Base-by-base conservation (phyloP, 2,329 filamentous ascomycete species). In the Cordyceps militaris region DNA sequence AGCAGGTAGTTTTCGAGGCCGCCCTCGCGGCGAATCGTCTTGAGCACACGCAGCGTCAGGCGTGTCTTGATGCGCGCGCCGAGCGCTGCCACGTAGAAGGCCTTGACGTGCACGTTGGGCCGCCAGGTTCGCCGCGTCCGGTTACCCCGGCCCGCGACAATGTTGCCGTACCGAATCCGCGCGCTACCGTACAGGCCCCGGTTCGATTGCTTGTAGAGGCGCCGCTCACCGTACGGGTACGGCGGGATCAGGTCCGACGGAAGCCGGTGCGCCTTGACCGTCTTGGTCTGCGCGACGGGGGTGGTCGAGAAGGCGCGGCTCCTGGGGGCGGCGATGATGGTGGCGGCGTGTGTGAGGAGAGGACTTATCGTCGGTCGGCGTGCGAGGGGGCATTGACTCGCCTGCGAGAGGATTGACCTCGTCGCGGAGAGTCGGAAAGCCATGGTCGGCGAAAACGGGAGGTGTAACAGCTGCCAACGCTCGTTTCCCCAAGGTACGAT, bases 1-100 rank as follows among this genome's bases (percentile, higher is more conserved):
- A 96, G 78, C 47, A 99, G 78, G 74, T 99, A 99, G 67, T 91
- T 85, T 72, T 99, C 94, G 62, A 99, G 79, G 8, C 94, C 91
- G 60, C 93, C 93, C 61, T 87, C 84, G 70, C 91, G 93, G 69
- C 90, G 85, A 68, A 97, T 89, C 36, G 85, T 86, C 68, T 83
- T 79, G 65, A 88, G 77, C 26, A 91, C 88, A 58, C 83, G 80
- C 42, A 87, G 79, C 7, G 86, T 89, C 58, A 93, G 77, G 61
- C 85, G 80, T 40, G 88, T 79, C 70, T 85, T 84, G 56, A 94
- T 76, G 65, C 78, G 81, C 61, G 79, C 79, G 61, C 79, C 76
- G 58, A 94, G 74, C 0, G 81, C 75, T 9, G 80, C 77, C 24
- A 83, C 84, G 75, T 80, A 90, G 58, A 94, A 79, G 30, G 79